Evolutionary conservation across 2,329 filamentous ascomycete species (phyloP).

Genomic region (Cladosporium sp.): DNA sequence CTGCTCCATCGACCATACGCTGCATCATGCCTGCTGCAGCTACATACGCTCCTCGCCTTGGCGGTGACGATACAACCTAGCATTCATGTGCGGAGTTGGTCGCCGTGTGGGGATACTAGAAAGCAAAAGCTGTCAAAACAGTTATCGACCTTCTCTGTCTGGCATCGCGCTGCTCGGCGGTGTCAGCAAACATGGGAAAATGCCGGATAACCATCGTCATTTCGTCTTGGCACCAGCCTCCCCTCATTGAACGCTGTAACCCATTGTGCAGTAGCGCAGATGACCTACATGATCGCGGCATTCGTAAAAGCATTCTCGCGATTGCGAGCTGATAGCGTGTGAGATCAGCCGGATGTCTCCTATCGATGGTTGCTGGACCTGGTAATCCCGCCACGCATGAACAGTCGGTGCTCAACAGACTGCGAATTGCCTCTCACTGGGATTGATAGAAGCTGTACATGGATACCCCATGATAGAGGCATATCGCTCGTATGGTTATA

Average conservation of each 20-base stretch:
- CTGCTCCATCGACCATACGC: neutral
- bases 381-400: neutral
- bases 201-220: conserved; percentile 7
- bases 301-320: neutral
- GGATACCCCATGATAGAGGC: too few relatives aligned
- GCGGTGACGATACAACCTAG: conserved; percentile 1
- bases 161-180: conserved; percentile 6
- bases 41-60: neutral
- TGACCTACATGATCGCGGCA: neutral
- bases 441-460: too few relatives aligned
- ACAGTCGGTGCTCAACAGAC: too few relatives aligned
- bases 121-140: neutral
- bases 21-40: neutral
- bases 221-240: conserved; percentile 5
- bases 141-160: conserved; percentile 11
- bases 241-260: neutral
- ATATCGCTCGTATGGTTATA: too few relatives aligned
- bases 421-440: too few relatives aligned
- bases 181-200: neutral
- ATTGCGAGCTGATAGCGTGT: neutral
- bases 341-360: neutral
- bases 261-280: neutral
- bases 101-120: conserved; percentile 1
- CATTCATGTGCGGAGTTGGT: conserved; percentile 5
- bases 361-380: neutral